Evolutionary conservation across 2,329 filamentous ascomycete genomes (phyloP).

Genomic region (Paecilomyces sp.): DNA sequence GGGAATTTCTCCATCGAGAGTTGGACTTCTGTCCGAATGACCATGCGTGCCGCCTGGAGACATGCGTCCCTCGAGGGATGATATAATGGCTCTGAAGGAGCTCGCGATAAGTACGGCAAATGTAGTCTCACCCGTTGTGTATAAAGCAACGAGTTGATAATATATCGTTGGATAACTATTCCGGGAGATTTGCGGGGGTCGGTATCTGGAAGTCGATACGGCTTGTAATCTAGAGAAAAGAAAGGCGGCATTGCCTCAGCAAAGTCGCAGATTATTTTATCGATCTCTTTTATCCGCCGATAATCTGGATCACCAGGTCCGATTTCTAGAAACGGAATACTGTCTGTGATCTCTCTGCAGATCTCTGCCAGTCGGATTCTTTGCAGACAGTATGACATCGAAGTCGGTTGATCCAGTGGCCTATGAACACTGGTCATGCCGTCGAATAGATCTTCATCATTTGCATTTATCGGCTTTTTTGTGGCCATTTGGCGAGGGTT

Average conservation of each 20-base stretch:
- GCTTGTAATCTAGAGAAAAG: slow-evolving; percentile 15
- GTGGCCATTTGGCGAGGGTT: slow-evolving; percentile 32
- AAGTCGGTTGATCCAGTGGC: slow-evolving; percentile 22
- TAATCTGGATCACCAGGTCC: slow-evolving; percentile 15
- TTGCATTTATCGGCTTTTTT: slow-evolving; percentile 27
- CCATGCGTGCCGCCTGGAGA: slow-evolving; percentile 24
- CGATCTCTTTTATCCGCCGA: slow-evolving; percentile 25
- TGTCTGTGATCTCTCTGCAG: slow-evolving; percentile 30
- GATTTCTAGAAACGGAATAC: slow-evolving; percentile 15
- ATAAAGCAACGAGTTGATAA: slow-evolving; percentile 27
- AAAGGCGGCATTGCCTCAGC: slow-evolving; percentile 24
- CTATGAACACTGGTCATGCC: slow-evolving; percentile 12
- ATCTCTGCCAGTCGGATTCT: slow-evolving; percentile 27
- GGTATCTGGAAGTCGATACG: slow-evolving; percentile 1
- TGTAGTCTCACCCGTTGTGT: slow-evolving; percentile 32
- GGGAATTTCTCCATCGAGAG: slow-evolving; percentile 11
- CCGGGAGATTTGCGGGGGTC: slow-evolving; percentile 7
- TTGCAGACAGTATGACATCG: slow-evolving; percentile 33
- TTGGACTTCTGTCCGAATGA: slow-evolving; percentile 19
- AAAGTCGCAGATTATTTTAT: slow-evolving; percentile 24
- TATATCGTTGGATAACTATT: slow-evolving; percentile 25
- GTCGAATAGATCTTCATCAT: slow-evolving; percentile 28
- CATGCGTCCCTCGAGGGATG: slow-evolving; percentile 28
- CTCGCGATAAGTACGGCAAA: slow-evolving; percentile 27
- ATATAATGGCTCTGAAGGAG: slow-evolving; percentile 19